Base-by-base conservation (phyloP, 441 rosid genomes). In the Populus tomentosa region DNA sequence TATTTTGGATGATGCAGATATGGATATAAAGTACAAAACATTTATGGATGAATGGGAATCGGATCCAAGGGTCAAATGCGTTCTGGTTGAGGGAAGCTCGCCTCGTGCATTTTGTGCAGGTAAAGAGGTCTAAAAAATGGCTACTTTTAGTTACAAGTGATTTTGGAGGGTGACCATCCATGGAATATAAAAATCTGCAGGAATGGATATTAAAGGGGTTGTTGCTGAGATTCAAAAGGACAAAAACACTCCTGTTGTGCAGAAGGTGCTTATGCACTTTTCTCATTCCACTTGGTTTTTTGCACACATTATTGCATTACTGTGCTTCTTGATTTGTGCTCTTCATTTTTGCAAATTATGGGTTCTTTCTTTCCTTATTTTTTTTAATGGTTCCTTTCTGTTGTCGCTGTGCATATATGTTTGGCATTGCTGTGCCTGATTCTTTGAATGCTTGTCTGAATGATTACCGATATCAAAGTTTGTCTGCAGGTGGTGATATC, bases 131-230 rank as follows among this genome's bases (percentile, higher is more conserved):
- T 30, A 8, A 24, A 28, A 65, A 63, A 30, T 20, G 10, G 50
- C 63, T 61, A 33, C 26, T 11, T 10, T 70, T 33, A 73, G 21
- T 71, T 21, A 16, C 13, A 16, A 38, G 20, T 73, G 72, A 81
- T 80, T 63, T 13, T 67, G 70, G 83, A 78, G 82, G 77, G 84
- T 88, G 80, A 88, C 62, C 66, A 68, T 79, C 77, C 75, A 80
- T 82, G 88, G 75, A 42, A 42, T 2, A 10, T 10, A 42, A 42
- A 42, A 67, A 78, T 78, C 80, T 89, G 93, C 93, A 95, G 98
- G 97, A 75, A 94, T 95, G 98, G 98, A 94, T 88, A 91, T 96
- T 78, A 92, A 94, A 89, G 95, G 98, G 79, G 94, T 94, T 81
- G 98, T 85, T 83, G 94, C 93, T 46, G 97, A 94, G 84, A 92